These are phyloP conservation scores for Inga laurina DNA, from an alignment of 306 rosid species.

Conservation along the genomic window DNA sequence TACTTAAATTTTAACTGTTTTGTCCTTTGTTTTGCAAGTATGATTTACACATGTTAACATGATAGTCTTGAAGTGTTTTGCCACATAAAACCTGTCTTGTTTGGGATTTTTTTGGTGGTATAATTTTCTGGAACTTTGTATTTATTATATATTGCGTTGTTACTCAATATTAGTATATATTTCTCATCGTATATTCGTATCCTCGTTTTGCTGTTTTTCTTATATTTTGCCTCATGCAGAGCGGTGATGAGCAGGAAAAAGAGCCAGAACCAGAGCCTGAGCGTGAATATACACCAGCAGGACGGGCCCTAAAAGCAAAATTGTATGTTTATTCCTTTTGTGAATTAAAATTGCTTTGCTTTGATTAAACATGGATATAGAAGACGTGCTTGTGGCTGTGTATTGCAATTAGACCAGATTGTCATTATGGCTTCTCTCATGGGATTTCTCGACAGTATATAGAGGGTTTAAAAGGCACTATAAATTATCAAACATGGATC, in stretches of 20 bases:
- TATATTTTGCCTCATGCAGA: conserved; percentile 56
- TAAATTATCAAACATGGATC: neutral
- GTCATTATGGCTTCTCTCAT: conserved; percentile 15
- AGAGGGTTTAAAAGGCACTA: conserved; percentile 9
- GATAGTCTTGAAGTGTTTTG: neutral
- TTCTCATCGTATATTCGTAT: too few species aligned
- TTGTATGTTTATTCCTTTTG: conserved; percentile 58
- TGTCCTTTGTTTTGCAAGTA: neutral
- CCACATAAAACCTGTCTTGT: neutral
- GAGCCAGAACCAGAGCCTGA: conserved; percentile 90
- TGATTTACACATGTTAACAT: neutral
- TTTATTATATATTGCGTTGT: neutral
- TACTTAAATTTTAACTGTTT: neutral
- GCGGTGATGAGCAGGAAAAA: conserved; percentile 79
- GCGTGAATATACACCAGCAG: conserved; percentile 95
- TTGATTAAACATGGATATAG: conserved; percentile 18
- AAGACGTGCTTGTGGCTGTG: conserved; percentile 3
- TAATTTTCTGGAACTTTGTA: neutral
- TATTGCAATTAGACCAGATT: neutral
- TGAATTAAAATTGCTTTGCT: conserved; percentile 9
- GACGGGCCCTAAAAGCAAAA: conserved; percentile 86
- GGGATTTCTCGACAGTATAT: conserved; percentile 16
- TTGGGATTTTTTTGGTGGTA: neutral
- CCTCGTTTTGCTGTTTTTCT: conserved; percentile 7
- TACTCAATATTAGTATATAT: neutral